These are phyloP conservation scores for Chalara sp. DNA, from an alignment of 2,329 filamentous ascomycete species.

Conservation along the genomic window DNA sequence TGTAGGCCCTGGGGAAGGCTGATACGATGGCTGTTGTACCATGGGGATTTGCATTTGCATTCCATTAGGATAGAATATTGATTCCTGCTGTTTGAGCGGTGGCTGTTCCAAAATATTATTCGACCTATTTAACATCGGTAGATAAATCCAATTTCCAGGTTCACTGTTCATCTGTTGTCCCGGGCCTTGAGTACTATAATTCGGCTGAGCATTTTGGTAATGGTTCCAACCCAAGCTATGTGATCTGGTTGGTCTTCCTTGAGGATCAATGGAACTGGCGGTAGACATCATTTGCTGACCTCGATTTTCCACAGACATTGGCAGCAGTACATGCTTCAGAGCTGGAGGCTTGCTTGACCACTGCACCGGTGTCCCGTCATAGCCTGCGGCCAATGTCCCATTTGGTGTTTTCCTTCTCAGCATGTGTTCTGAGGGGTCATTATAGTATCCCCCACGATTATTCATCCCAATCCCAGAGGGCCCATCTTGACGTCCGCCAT, in stretches of 20 bases:
- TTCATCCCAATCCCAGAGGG: constrained; percentile 6
- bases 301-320: constrained; percentile 35
- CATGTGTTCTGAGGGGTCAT: constrained; percentile 57
- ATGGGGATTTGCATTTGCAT: constrained; percentile 49
- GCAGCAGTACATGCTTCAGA: constrained; percentile 75
- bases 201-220: constrained; percentile 15
- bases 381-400: constrained; percentile 86
- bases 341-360: constrained; percentile 68
- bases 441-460: constrained; percentile 14
- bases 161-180: constrained; percentile 9
- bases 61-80: constrained; percentile 22
- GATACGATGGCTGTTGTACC: constrained; percentile 51
- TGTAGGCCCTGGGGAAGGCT: constrained; percentile 50
- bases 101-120: constrained; percentile 19
- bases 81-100: constrained; percentile 14
- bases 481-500: constrained; percentile 12
- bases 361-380: constrained; percentile 76
- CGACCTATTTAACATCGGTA: constrained; percentile 15
- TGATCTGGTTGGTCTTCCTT: constrained; percentile 13
- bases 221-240: constrained; percentile 18
- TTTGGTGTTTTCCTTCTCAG: constrained; percentile 88
- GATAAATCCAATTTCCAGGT: constrained; percentile 15
- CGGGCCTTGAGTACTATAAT: constrained; percentile 1
- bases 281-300: constrained; percentile 8
- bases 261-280: constrained; percentile 6